A percentile compares a stretch with the other conserved stretches of the same genome.
These are phyloP conservation scores for Inga laurina DNA, from an alignment of 306 rosid species.

Conservation along the genomic window DNA sequence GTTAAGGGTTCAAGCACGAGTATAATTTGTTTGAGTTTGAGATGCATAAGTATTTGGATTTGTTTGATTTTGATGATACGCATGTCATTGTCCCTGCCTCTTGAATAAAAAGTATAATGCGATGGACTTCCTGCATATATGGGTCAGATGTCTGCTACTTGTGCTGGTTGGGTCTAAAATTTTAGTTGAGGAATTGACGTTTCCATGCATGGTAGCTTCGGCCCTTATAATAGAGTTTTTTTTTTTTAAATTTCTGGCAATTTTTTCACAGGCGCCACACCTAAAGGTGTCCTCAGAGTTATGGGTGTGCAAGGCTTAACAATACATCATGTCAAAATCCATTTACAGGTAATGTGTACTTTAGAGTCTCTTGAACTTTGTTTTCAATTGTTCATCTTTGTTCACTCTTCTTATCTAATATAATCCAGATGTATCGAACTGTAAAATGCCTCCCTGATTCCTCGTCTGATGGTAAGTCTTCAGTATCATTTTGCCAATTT, in stretches of 20 bases:
- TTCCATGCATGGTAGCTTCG: constrained; percentile 5
- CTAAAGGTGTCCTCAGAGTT: constrained; percentile 96
- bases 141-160: constrained; percentile 22
- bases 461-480: constrained; percentile 79
- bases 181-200: constrained; percentile 17
- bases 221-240: neutral
- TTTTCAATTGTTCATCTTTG: constrained; percentile 18
- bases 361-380: neutral
- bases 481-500: constrained; percentile 12
- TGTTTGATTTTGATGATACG: neutral
- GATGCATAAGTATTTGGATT: neutral
- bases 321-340: constrained; percentile 95
- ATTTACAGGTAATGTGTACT: constrained; percentile 73
- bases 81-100: neutral
- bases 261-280: constrained; percentile 85
- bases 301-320: constrained; percentile 98
- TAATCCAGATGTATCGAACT: constrained; percentile 86
- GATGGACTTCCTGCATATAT: constrained; percentile 18
- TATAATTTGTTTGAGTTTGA: neutral
- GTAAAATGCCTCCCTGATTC: constrained; percentile 92
- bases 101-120: neutral
- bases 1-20: neutral
- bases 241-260: constrained; percentile 12
- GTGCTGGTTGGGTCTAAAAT: constrained; percentile 23
- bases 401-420: constrained; percentile 38